These are phyloP conservation scores for Microdochium bolleyi DNA, from an alignment of 2,329 filamentous ascomycete genomes.

Conservation along the genomic window DNA sequence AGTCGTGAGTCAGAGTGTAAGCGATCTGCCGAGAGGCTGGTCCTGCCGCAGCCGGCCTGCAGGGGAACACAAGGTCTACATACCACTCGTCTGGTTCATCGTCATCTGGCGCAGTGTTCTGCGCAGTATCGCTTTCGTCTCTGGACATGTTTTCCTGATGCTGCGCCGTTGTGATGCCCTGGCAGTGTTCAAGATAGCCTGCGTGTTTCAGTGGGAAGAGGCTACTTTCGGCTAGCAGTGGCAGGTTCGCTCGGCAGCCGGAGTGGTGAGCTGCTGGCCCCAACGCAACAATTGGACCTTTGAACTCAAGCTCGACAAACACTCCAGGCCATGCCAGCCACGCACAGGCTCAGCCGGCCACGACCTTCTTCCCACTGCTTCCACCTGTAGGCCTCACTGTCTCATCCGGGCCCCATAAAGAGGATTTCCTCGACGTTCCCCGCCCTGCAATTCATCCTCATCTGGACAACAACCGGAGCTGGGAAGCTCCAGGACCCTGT, in stretches of 20 bases:
- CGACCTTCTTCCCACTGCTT: conserved; percentile 12
- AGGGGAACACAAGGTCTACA: conserved; percentile 16
- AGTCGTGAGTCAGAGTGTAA: conserved; percentile 10
- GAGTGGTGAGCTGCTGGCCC: not conserved
- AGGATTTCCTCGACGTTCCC: no score
- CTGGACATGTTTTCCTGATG: conserved; percentile 42
- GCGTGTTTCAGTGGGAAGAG: not conserved
- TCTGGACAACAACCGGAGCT: no score
- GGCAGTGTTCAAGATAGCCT: not conserved
- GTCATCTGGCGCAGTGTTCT: conserved; percentile 45
- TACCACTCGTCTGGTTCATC: conserved; percentile 97
- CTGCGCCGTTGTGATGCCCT: not conserved
- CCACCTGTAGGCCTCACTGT: no score
- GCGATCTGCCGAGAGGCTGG: not conserved
- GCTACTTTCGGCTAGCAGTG: not conserved
- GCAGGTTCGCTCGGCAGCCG: not conserved
- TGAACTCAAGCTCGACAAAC: no score
- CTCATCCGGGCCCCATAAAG: no score
- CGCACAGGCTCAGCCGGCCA: no score
- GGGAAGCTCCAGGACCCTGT: no score
- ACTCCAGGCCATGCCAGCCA: no score
- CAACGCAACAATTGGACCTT: not conserved
- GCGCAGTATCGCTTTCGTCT: conserved; percentile 36
- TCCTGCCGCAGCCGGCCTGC: not conserved
- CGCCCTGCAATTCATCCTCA: no score